Evolutionary conservation across 2,329 filamentous ascomycete genomes (phyloP), one percentile per base, ranked within the genome.

Genomic region (Septoria petroselini): DNA sequence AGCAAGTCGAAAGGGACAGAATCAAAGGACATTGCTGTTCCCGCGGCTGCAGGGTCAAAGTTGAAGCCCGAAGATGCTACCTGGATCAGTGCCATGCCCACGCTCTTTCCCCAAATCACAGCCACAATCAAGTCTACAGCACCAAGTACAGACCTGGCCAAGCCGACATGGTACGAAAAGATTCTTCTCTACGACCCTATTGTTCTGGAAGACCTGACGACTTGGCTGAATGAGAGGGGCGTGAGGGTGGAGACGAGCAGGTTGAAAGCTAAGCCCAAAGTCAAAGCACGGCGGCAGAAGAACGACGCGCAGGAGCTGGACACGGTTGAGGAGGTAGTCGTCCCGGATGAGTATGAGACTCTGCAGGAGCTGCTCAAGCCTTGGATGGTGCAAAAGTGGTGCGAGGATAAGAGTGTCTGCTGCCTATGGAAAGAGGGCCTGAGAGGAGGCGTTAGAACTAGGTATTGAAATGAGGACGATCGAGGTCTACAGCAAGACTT

Each of bases 151-250:
- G 65, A 76, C 49, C 64, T 67, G 5, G 66, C 62, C 4, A 63
- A 66, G 2, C 76, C 75, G 2, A 89, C 81, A 2, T 97, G 91
- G 88, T 78, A 94, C 60, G 89, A 97, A 69, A 94, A 90, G 71
- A 96, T 98, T 39, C 74, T 97, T 4, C 81, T 97, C 66, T 97
- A 94, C 65, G 91, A 97, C 62, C 89, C 91, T 0, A 85, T 98
- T 35, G 77, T 93, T 1, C 70, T 96, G 0, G 91, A 97, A 69
- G 90, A 96, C 58, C 73, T 98, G 11, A 80, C 91, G 0, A 71
- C 73, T 0, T 97, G 90, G 86, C 71, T 97, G 12, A 96, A 95
- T 34, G 57, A 40, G 2, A 55, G 66, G 42, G 65, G 58, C 27
- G 11, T 66, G 6, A 27, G 57, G 11, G 38, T 62, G 4, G 57